phyloP scores from a whole-genome alignment of 2,329 filamentous ascomycete species.

The Calonectria crousiana region DNA sequence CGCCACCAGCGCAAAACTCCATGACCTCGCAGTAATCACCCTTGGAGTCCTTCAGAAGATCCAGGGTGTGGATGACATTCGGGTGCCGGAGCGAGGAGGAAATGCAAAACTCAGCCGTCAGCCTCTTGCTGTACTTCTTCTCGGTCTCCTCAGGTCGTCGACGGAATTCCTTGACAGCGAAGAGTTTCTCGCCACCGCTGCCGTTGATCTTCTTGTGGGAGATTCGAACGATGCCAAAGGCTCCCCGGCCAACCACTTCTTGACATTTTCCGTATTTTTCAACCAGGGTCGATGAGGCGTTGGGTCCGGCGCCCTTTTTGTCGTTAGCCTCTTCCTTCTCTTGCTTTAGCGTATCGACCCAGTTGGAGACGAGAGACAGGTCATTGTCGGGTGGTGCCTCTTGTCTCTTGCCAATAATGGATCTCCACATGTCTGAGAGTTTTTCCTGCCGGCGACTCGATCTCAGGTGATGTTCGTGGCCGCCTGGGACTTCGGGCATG shows the following conservation, averaged over 20 bases:
- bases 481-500: conserved; percentile 68
- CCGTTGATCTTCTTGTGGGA: conserved; percentile 94
- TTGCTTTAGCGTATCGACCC: conserved; percentile 92
- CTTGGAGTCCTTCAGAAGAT: conserved; percentile 94
- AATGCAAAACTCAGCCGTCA: conserved; percentile 98
- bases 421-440: conserved; percentile 89
- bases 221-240: conserved; percentile 97
- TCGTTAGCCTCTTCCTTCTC: conserved; percentile 90
- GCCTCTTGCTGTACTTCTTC: conserved; percentile 97
- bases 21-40: conserved; percentile 99
- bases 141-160: conserved; percentile 93
- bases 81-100: conserved; percentile 96
- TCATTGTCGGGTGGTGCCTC: conserved; percentile 81
- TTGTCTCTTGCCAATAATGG: conserved; percentile 86
- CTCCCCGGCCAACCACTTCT: conserved; percentile 94
- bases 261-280: conserved; percentile 99
- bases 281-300: conserved; percentile 79
- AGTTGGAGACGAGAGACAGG: conserved; percentile 91
- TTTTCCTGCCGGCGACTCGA: conserved; percentile 95
- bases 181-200: conserved; percentile 86
- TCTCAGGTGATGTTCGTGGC: conserved; percentile 90
- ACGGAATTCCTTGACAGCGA: conserved; percentile 98
- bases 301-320: conserved; percentile 77
- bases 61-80: conserved; percentile 97
- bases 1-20: conserved; percentile 98